These are phyloP conservation scores for Phytophthora pluvialis DNA, from an alignment of 352 stramenopile species.

Conservation along the genomic window DNA sequence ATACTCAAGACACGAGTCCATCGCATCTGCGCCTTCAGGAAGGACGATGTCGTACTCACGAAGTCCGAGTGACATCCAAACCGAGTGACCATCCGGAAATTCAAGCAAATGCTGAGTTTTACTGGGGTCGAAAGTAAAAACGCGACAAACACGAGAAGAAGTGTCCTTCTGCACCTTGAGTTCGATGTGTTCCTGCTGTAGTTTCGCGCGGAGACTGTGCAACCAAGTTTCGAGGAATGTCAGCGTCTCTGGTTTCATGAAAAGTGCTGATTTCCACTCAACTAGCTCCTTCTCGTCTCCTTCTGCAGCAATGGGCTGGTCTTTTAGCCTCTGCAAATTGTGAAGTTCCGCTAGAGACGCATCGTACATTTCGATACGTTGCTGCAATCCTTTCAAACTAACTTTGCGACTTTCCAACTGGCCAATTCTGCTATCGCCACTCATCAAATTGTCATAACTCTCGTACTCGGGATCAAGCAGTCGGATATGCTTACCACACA, in stretches of 20 bases:
- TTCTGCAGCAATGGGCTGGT: not conserved
- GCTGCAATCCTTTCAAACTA: constrained; percentile 21
- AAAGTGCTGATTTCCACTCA: not conserved
- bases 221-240: constrained; percentile 32
- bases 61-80: constrained; percentile 47
- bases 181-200: constrained; percentile 5
- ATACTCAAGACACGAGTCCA: not conserved
- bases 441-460: constrained; percentile 24
- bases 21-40: not conserved
- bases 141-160: constrained; percentile 33
- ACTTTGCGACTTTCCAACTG: constrained; percentile 5
- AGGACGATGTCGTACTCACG: constrained; percentile 56
- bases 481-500: constrained; percentile 70
- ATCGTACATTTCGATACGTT: constrained; percentile 23
- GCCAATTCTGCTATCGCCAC: constrained; percentile 3
- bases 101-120: constrained; percentile 55
- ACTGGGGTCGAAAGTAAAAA: constrained; percentile 48
- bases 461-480: constrained; percentile 43
- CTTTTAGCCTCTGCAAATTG: not conserved
- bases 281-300: not conserved
- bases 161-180: constrained; percentile 20
- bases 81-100: constrained; percentile 55
- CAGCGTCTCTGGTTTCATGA: constrained; percentile 4
- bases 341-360: constrained; percentile 6
- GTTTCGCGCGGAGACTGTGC: not conserved